phyloP scores from a whole-genome alignment of 2,329 filamentous ascomycete genomes.

The Sarocladiaceae sp. region DNA sequence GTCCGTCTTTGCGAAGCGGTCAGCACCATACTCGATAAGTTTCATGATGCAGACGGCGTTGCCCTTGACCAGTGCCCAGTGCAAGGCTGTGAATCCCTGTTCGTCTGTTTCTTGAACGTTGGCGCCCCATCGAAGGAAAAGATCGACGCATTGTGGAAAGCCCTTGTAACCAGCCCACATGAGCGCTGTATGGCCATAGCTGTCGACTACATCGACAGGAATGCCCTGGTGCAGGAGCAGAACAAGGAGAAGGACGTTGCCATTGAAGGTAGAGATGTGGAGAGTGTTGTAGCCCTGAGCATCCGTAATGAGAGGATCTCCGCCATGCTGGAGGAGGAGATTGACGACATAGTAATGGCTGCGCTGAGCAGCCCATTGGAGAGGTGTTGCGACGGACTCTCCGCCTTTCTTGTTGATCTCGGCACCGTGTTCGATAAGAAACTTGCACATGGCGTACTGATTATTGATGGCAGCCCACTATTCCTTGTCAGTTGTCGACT shows the following conservation, averaged over 20 bases:
- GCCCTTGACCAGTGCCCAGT: slow-evolving; percentile 95
- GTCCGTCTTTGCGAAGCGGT: slow-evolving; percentile 82
- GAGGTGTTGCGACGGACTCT: slow-evolving; percentile 86
- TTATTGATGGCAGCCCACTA: slow-evolving; percentile 99
- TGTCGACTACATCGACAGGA: slow-evolving; percentile 83
- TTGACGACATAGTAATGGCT: slow-evolving; percentile 97
- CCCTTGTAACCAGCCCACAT: slow-evolving; percentile 99
- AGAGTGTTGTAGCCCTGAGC: slow-evolving; percentile 97
- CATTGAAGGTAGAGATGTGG: slow-evolving; percentile 94
- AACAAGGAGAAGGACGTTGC: slow-evolving; percentile 83
- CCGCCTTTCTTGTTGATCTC: slow-evolving; percentile 94
- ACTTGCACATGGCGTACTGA: slow-evolving; percentile 94
- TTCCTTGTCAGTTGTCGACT: slow-evolving; percentile 15
- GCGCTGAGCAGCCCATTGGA: slow-evolving; percentile 94
- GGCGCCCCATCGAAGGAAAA: slow-evolving; percentile 91
- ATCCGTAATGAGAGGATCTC: slow-evolving; percentile 86
- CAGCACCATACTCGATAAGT: slow-evolving; percentile 89
- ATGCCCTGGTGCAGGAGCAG: slow-evolving; percentile 93
- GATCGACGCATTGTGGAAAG: slow-evolving; percentile 82
- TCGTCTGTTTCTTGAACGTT: slow-evolving; percentile 88
- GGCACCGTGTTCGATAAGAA: slow-evolving; percentile 76
- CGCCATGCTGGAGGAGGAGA: slow-evolving; percentile 82
- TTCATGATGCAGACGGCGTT: slow-evolving; percentile 86
- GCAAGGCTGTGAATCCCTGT: slow-evolving; percentile 86
- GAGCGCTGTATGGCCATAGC: slow-evolving; percentile 83